Conservation (phyloP, 768 basidiomycete genomes). For the Pholiota microspora region DNA sequence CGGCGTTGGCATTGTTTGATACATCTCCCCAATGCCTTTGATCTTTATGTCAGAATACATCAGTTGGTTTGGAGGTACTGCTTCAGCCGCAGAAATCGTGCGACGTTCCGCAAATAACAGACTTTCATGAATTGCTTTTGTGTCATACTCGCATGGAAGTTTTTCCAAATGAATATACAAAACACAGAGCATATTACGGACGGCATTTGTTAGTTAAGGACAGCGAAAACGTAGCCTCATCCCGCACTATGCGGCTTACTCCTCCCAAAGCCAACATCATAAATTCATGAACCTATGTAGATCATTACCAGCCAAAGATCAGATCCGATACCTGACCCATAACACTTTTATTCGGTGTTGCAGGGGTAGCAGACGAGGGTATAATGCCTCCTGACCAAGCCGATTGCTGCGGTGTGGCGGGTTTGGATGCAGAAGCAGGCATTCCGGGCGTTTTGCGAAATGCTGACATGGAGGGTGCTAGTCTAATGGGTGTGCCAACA, state of each 20-base stretch:
- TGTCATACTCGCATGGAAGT: conserved; percentile 1
- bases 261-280: background rate
- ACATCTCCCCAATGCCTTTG: background rate
- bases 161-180: background rate
- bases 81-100: conserved; percentile 18
- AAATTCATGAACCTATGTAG: background rate
- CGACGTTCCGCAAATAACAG: background rate
- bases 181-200: background rate
- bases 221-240: background rate
- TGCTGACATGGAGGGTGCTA: conserved; percentile 71
- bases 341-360: conserved; percentile 52
- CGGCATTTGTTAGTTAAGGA: too few species aligned
- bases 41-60: too few species aligned
- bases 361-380: conserved; percentile 17
- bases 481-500: conserved; percentile 69
- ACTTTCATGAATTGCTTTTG: too few species aligned
- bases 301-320: conserved; percentile 76
- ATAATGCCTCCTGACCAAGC: conserved; percentile 20
- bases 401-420: conserved; percentile 27
- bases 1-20: background rate
- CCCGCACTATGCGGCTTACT: background rate
- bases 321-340: conserved; percentile 77
- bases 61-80: too few species aligned
- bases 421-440: conserved; percentile 22
- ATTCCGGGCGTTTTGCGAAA: conserved; percentile 51